phyloP scores from a whole-genome alignment of 2,329 filamentous ascomycete species.

The Aspergillus sp. region DNA sequence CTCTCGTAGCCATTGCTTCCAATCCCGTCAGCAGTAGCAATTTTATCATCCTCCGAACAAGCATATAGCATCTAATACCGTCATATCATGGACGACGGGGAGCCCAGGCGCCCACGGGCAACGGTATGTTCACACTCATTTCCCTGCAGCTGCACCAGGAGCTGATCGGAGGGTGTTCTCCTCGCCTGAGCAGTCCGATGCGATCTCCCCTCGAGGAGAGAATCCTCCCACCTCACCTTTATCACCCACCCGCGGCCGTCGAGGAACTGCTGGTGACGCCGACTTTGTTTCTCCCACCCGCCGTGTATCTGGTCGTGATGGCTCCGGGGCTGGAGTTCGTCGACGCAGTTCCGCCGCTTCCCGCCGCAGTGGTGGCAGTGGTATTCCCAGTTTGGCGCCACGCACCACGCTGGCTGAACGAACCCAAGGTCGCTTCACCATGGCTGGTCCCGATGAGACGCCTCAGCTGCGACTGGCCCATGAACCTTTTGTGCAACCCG shows the following conservation, averaged over 20 bases:
- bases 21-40: neutral
- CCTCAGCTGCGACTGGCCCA: constrained; percentile 36
- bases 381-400: constrained; percentile 27
- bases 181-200: constrained; percentile 13
- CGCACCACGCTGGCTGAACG: constrained; percentile 32
- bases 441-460: constrained; percentile 36
- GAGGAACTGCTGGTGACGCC: constrained; percentile 9
- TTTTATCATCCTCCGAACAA: neutral
- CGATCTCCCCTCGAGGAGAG: constrained; percentile 2
- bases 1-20: no score
- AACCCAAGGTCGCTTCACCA: constrained; percentile 34
- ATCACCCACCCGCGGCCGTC: constrained; percentile 13
- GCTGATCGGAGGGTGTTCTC: neutral
- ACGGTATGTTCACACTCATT: constrained; percentile 14
- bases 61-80: neutral
- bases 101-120: constrained; percentile 10
- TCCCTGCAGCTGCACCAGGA: neutral
- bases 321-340: constrained; percentile 14
- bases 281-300: constrained; percentile 21
- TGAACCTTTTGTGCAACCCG: constrained; percentile 55
- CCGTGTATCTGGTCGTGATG: constrained; percentile 7
- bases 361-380: constrained; percentile 21
- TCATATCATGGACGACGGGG: neutral
- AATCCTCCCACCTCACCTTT: constrained; percentile 1
- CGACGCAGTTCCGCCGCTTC: constrained; percentile 26